phyloP scores from a whole-genome alignment of 495 filamentous ascomycete genomes.

The Bryoglossum gracile region DNA sequence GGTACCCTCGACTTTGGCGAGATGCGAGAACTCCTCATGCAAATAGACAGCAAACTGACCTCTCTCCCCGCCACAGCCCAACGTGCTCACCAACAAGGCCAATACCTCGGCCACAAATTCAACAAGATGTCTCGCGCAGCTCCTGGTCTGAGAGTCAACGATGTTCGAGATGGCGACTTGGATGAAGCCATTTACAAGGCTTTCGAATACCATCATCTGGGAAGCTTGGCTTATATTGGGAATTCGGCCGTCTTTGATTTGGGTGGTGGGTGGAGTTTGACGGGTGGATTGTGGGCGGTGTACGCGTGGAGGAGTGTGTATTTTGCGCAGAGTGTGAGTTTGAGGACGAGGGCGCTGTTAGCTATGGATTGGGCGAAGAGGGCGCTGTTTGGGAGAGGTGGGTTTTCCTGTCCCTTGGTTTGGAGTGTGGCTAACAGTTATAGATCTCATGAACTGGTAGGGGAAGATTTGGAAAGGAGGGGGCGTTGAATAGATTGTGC shows the following conservation, averaged over 20 bases:
- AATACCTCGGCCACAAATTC: slow-evolving; percentile 90
- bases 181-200: slow-evolving; percentile 93
- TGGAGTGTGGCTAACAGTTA: slow-evolving; percentile 6
- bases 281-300: slow-evolving; percentile 83
- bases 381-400: slow-evolving; percentile 91
- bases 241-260: slow-evolving; percentile 94
- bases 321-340: slow-evolving; percentile 95
- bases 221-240: slow-evolving; percentile 90
- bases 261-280: slow-evolving; percentile 61
- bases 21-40: slow-evolving; percentile 74
- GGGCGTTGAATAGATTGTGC: neutral
- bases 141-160: slow-evolving; percentile 69
- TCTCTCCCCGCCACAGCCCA: slow-evolving; percentile 88
- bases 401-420: slow-evolving; percentile 30
- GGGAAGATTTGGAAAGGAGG: neutral
- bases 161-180: slow-evolving; percentile 79
- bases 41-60: slow-evolving; percentile 87
- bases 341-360: slow-evolving; percentile 80
- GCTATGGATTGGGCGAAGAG: slow-evolving; percentile 99
- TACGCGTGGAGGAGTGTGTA: slow-evolving; percentile 97
- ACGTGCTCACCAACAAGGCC: slow-evolving; percentile 91
- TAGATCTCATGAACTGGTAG: slow-evolving; percentile 26
- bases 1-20: slow-evolving; percentile 93
- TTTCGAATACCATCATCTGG: slow-evolving; percentile 90
- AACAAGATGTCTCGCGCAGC: slow-evolving; percentile 80